Evolutionary conservation across 371 early-diverging fungal species (phyloP).

Genomic region (Mucor sp.): DNA sequence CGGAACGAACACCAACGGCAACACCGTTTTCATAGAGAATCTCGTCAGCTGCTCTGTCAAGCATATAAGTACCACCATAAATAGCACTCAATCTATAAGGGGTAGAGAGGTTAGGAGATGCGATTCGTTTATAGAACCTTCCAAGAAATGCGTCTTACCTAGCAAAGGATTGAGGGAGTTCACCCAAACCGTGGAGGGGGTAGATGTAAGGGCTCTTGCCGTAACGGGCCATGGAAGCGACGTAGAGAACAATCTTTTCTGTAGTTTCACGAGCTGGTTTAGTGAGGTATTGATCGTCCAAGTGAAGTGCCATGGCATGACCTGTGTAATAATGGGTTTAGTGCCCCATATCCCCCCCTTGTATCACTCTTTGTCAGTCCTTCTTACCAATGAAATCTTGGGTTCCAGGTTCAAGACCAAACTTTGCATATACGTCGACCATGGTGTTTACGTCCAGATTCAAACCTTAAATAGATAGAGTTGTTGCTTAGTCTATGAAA

Average conservation of each 20-base stretch:
- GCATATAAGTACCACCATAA: constrained; percentile 98
- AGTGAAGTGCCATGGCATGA: constrained; percentile 97
- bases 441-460: constrained; percentile 81
- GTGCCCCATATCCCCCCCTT: neutral
- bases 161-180: constrained; percentile 93
- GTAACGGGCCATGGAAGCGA: constrained; percentile 93
- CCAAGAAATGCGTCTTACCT: neutral
- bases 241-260: constrained; percentile 93
- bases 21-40: constrained; percentile 85
- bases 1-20: constrained; percentile 88
- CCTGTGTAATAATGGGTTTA: constrained; percentile 41
- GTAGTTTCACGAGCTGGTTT: constrained; percentile 92
- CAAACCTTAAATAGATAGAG: constrained; percentile 41
- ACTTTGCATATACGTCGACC: constrained; percentile 88
- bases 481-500: neutral
- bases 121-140: neutral
- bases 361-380: neutral
- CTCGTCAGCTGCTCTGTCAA: constrained; percentile 91
- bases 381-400: constrained; percentile 91
- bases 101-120: neutral
- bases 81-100: constrained; percentile 81
- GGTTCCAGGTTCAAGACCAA: constrained; percentile 91
- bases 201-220: constrained; percentile 99
- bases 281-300: constrained; percentile 92
- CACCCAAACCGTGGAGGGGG: constrained; percentile 99